Conservation (phyloP, 2,329 filamentous ascomycete genomes). For the Colletotrichum gloeosporioides region DNA sequence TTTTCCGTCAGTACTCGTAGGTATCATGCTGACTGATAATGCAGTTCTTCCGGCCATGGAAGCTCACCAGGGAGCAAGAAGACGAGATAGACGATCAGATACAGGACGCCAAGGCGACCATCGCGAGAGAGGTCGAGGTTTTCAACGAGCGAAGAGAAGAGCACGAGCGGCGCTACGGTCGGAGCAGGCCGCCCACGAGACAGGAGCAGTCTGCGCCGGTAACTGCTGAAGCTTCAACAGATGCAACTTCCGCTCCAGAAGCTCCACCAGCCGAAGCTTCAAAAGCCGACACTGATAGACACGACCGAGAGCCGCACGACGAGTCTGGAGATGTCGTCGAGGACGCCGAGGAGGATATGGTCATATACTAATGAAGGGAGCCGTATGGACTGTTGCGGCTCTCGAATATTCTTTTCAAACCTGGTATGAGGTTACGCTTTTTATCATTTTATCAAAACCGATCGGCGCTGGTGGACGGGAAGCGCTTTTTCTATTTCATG, state of each 20-base stretch:
- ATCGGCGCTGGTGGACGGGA: not conserved
- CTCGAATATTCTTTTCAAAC: not conserved
- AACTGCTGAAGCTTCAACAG: constrained; percentile 28
- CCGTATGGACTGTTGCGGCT: not conserved
- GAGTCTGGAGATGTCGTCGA: constrained; percentile 80
- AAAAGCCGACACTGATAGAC: constrained; percentile 35
- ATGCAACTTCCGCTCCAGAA: constrained; percentile 34
- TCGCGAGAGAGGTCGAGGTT: constrained; percentile 69
- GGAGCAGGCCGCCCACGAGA: constrained; percentile 15
- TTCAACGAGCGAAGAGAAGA: constrained; percentile 59
- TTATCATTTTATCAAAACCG: not conserved
- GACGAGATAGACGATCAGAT: constrained; percentile 74
- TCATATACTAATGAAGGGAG: constrained; percentile 73
- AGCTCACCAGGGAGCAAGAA: constrained; percentile 72
- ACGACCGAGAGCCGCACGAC: constrained; percentile 62
- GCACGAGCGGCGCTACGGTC: constrained; percentile 33
- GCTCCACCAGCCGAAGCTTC: constrained; percentile 37
- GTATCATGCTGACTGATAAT: not conserved
- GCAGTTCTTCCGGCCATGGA: constrained; percentile 88
- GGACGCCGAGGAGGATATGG: constrained; percentile 86
- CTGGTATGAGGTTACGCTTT: not conserved
- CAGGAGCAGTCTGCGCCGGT: constrained; percentile 38
- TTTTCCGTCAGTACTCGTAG: constrained; percentile 21
- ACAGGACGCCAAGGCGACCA: constrained; percentile 64
- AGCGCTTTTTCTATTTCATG: not conserved